Conservation (phyloP, 2,329 filamentous ascomycete species). For the Diaporthe sp. region DNA sequence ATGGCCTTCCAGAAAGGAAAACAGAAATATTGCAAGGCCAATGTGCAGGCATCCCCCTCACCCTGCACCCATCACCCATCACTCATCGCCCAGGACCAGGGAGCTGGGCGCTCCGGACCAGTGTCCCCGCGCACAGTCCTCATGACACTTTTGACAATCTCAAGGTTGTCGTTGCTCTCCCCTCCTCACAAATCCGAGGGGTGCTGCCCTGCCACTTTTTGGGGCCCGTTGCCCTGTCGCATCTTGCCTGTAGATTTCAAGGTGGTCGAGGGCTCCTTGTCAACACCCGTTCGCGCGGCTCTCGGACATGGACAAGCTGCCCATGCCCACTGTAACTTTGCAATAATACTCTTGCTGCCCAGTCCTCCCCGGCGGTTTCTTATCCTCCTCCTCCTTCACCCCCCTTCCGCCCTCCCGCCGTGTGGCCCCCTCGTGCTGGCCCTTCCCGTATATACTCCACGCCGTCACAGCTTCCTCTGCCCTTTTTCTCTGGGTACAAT, state of each 20-base stretch:
- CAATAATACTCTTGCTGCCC: slow-evolving; percentile 30
- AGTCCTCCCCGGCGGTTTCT: slow-evolving; percentile 11
- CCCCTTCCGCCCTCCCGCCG: not conserved
- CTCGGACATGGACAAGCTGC: slow-evolving; percentile 26
- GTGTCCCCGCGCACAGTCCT: slow-evolving; percentile 28
- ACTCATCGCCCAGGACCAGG: slow-evolving; percentile 14
- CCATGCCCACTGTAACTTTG: slow-evolving; percentile 32
- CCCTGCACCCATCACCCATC: not conserved
- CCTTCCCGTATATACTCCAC: slow-evolving; percentile 14
- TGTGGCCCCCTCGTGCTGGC: not conserved
- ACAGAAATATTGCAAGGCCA: not conserved
- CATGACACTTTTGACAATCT: slow-evolving; percentile 26
- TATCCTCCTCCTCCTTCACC: not conserved
- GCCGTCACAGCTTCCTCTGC: not conserved
- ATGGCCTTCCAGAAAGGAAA: not conserved
- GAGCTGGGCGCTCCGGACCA: slow-evolving; percentile 16
- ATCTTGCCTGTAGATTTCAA: slow-evolving; percentile 20
- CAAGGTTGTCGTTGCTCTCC: not conserved
- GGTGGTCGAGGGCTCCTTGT: slow-evolving; percentile 30
- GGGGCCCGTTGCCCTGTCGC: slow-evolving; percentile 13
- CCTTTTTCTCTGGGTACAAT: slow-evolving; percentile 12
- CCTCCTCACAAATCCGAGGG: not conserved
- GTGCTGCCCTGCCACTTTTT: slow-evolving; percentile 1
- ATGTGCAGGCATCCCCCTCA: slow-evolving; percentile 5
- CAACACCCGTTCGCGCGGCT: slow-evolving; percentile 26